Conservation (phyloP, 148 eudicot genomes). For the Rhododendron henanense region DNA sequence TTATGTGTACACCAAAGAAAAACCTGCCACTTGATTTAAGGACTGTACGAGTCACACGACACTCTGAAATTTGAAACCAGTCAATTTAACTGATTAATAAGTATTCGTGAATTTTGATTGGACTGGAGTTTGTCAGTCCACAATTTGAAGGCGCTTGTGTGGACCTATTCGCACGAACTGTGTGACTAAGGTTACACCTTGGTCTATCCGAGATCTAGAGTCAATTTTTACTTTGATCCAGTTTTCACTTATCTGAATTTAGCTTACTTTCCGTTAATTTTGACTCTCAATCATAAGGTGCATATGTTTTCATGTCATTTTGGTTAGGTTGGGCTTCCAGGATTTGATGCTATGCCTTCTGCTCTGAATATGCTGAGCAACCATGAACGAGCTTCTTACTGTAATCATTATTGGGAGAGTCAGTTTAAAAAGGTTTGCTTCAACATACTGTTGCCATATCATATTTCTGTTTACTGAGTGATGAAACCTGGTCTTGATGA, state of each 20-base stretch:
- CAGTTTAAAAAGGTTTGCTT: slow-evolving; percentile 83
- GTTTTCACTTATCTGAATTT: not conserved
- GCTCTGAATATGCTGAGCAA: slow-evolving; percentile 92
- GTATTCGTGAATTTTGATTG: not conserved
- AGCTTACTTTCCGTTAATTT: not conserved
- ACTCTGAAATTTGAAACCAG: not conserved
- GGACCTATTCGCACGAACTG: not conserved
- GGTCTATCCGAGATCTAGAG: slow-evolving; percentile 3
- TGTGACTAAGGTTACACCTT: not conserved
- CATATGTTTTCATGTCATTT: slow-evolving; percentile 9
- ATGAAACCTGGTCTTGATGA: not conserved
- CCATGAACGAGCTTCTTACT: slow-evolving; percentile 94
- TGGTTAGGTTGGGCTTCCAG: slow-evolving; percentile 91
- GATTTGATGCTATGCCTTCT: slow-evolving; percentile 97
- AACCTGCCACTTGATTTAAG: not conserved
- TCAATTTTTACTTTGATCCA: not conserved
- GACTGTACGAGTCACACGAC: not conserved
- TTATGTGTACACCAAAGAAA: not conserved
- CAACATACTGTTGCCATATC: not conserved
- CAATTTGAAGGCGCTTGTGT: not conserved
- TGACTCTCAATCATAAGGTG: not conserved
- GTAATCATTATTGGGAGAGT: slow-evolving; percentile 93
- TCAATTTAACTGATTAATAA: not conserved
- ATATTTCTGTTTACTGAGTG: not conserved
- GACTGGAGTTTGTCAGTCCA: not conserved